Evolutionary conservation across 1,139 yeast species (phyloP), one percentile per base, ranked within the genome.

Genomic region (Yamadazyma buinensis): DNA sequence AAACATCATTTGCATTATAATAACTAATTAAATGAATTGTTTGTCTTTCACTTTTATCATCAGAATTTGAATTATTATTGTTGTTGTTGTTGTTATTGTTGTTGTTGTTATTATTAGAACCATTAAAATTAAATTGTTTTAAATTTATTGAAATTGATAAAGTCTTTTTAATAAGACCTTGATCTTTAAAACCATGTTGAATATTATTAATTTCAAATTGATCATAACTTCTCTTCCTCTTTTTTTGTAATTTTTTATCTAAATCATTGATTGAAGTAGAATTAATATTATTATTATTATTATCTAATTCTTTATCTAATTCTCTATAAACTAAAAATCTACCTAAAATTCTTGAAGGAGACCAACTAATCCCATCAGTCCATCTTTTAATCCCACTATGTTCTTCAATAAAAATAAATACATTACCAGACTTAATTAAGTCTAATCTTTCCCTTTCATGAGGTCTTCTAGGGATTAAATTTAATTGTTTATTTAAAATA

Each of bases 341-440:
- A 3, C 95, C 95, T 28, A 86, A 67, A 21, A 88, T 86, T 34
- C 97, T 65, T 2, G 94, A 82, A 0, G 97, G 96, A 1, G 90
- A 80, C 97, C 97, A 88, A 10, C 90, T 72, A 15, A 85, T 77
- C 12, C 97, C 95, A 53, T 88, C 97, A 1, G 97, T 88, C 97
- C 97, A 88, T 36, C 97, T 67, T 55, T 84, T 84, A 42, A 88
- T 87, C 1, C 94, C 92, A 0, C 92, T 80, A 15, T 74, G 69
- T 44, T 84, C 87, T 55, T 88, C 96, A 34, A 84, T 76, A 52
- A 87, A 88, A 3, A 88, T 87, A 58, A 87, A 88, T 1, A 87
- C 81, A 47, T 81, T 78, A 1, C 97, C 97, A 10, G 88, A 80
- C 38, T 69, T 66, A 28, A 88, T 86, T 32, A 86, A 62, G 8